phyloP scores from a whole-genome alignment of 306 rosid species.

The Cucurbita ficifolia region DNA sequence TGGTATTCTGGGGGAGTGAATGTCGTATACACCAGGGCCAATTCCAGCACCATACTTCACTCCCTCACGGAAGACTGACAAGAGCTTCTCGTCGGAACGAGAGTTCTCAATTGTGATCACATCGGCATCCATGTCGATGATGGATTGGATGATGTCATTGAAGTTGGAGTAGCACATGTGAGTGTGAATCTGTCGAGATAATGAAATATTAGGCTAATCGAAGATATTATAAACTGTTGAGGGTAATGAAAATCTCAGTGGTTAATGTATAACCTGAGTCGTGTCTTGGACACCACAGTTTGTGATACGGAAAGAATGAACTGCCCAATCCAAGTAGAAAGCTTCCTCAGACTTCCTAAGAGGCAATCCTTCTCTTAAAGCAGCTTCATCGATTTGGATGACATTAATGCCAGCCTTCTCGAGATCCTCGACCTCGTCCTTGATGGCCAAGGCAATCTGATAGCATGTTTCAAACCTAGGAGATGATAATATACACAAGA shows the following conservation, averaged over 20 bases:
- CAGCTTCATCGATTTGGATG: slow-evolving; percentile 87
- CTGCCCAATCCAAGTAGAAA: slow-evolving; percentile 71
- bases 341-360: slow-evolving; percentile 62
- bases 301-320: slow-evolving; percentile 81
- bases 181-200: slow-evolving; percentile 51
- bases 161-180: slow-evolving; percentile 90
- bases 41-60: slow-evolving; percentile 74
- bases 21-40: slow-evolving; percentile 81
- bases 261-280: slow-evolving; percentile 33
- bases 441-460: slow-evolving; percentile 81
- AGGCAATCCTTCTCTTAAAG: slow-evolving; percentile 75
- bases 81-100: slow-evolving; percentile 70
- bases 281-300: slow-evolving; percentile 56
- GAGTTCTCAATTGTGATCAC: slow-evolving; percentile 87
- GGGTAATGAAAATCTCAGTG: not conserved
- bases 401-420: slow-evolving; percentile 62
- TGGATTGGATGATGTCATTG: slow-evolving; percentile 74
- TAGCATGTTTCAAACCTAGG: slow-evolving; percentile 67
- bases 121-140: slow-evolving; percentile 83
- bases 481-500: not conserved
- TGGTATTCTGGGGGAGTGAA: slow-evolving; percentile 88
- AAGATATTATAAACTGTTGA: not conserved
- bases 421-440: slow-evolving; percentile 86
- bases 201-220: not conserved
- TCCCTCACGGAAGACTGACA: slow-evolving; percentile 70